phyloP scores from a whole-genome alignment of 805 yeast genomes.

The Kazachstania martiniae region DNA sequence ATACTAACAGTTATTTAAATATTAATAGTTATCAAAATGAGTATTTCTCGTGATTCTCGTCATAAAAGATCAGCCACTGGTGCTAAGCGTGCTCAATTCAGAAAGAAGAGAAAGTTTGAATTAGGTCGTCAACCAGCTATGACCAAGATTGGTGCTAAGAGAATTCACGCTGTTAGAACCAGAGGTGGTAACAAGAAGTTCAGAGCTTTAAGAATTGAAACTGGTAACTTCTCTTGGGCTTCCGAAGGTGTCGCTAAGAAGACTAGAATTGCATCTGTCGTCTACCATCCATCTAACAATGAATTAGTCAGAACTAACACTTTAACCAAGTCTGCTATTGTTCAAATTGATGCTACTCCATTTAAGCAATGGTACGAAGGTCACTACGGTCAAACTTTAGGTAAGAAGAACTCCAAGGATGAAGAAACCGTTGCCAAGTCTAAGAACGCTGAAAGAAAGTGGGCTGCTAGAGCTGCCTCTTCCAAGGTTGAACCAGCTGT shows the following conservation, averaged over 20 bases:
- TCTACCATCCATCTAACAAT: slow-evolving; percentile 99
- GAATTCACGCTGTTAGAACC: slow-evolving; percentile 98
- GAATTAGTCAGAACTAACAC: slow-evolving; percentile 99
- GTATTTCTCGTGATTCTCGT: slow-evolving; percentile 99
- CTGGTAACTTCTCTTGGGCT: slow-evolving; percentile 99
- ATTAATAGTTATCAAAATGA: slow-evolving; percentile 53
- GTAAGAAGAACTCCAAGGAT: slow-evolving; percentile 52
- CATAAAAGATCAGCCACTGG: slow-evolving; percentile 99
- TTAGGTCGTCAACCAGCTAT: slow-evolving; percentile 99
- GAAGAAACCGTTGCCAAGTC: slow-evolving; percentile 62
- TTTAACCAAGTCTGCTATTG: slow-evolving; percentile 96
- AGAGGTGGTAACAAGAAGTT: slow-evolving; percentile 99
- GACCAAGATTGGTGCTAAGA: slow-evolving; percentile 98
- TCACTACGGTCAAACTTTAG: slow-evolving; percentile 90
- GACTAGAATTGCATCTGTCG: slow-evolving; percentile 97
- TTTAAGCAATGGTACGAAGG: slow-evolving; percentile 99
- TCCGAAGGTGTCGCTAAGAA: slow-evolving; percentile 97
- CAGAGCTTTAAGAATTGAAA: slow-evolving; percentile 99
- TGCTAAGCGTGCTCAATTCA: slow-evolving; percentile 99
- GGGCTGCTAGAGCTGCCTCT: slow-evolving; percentile 80
- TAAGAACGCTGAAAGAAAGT: slow-evolving; percentile 77
- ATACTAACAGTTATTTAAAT: background rate
- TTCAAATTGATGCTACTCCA: slow-evolving; percentile 99
- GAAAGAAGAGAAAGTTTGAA: slow-evolving; percentile 99
- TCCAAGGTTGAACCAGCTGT: slow-evolving; percentile 86